Conservation (phyloP, 2,329 filamentous ascomycete genomes). For the Orbilia oligospora region DNA sequence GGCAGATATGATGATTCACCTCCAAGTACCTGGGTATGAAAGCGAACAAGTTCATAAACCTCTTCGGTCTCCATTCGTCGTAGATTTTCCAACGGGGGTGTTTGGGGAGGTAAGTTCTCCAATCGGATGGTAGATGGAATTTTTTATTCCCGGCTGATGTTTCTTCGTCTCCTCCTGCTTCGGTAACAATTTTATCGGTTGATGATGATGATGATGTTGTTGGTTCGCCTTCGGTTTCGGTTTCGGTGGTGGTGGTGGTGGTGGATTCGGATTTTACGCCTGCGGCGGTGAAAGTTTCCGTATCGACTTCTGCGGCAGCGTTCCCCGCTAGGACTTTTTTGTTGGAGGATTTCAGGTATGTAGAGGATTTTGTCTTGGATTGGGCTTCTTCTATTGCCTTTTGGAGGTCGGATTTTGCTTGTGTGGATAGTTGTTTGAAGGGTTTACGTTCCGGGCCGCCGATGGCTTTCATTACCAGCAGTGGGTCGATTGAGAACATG, state of each 20-base stretch:
- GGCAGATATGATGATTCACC: slow-evolving; percentile 97
- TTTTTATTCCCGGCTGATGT: background rate
- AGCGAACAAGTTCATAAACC: slow-evolving; percentile 91
- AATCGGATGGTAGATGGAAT: slow-evolving; percentile 36
- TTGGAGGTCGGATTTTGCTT: slow-evolving; percentile 59
- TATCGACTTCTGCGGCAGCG: slow-evolving; percentile 57
- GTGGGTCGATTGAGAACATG: slow-evolving; percentile 95
- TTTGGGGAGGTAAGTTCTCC: slow-evolving; percentile 43
- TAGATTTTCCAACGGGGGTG: slow-evolving; percentile 74
- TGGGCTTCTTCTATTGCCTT: slow-evolving; percentile 57
- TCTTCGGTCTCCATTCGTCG: slow-evolving; percentile 86
- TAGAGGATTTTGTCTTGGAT: slow-evolving; percentile 62
- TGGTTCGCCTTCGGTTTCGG: slow-evolving; percentile 30
- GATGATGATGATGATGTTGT: too few relatives aligned
- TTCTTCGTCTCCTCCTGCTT: slow-evolving; percentile 11
- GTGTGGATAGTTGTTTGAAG: slow-evolving; percentile 44
- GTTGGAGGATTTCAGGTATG: slow-evolving; percentile 54
- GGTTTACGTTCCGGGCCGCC: slow-evolving; percentile 76
- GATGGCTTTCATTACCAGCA: slow-evolving; percentile 89
- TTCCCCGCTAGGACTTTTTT: slow-evolving; percentile 36
- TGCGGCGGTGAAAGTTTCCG: slow-evolving; percentile 44
- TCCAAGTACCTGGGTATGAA: slow-evolving; percentile 96
- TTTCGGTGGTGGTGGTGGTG: too few relatives aligned
- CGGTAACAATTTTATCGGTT: too few relatives aligned
- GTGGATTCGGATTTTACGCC: slow-evolving; percentile 52